Conservation (phyloP, 2,329 filamentous ascomycete genomes). For the Chrysoporthe cubensis region DNA sequence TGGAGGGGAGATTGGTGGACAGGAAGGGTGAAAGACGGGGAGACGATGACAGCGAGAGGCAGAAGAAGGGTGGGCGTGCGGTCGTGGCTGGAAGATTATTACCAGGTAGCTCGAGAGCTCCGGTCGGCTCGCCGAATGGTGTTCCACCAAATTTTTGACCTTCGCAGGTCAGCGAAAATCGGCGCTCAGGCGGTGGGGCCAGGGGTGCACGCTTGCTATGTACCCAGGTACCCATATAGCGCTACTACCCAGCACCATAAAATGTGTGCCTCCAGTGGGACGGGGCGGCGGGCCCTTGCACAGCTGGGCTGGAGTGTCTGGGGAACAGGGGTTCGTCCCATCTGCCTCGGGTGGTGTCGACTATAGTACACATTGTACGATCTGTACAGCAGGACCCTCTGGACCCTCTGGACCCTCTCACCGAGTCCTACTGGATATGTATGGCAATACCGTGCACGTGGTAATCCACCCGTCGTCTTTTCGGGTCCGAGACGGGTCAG, state of each 20-base stretch:
- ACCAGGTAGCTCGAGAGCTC: slow-evolving; percentile 19
- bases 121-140: slow-evolving; percentile 29
- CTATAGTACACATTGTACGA: no score
- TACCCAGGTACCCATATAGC: no score
- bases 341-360: neutral
- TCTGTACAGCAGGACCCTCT: no score
- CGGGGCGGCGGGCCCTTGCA: neutral
- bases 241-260: no score
- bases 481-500: neutral
- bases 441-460: no score
- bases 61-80: slow-evolving; percentile 2
- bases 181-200: slow-evolving; percentile 19
- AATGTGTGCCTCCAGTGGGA: no score
- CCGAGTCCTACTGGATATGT: no score
- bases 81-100: slow-evolving; percentile 5
- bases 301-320: neutral
- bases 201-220: neutral
- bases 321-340: neutral
- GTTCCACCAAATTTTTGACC: slow-evolving; percentile 28
- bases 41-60: slow-evolving; percentile 34
- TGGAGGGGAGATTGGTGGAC: slow-evolving; percentile 37
- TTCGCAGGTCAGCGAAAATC: slow-evolving; percentile 15
- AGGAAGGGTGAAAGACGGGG: slow-evolving; percentile 35
- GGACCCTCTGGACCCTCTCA: no score
- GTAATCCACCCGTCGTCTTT: no score